Conservation (phyloP, 176 grass and related monocot species). For the Triticum urartu region DNA sequence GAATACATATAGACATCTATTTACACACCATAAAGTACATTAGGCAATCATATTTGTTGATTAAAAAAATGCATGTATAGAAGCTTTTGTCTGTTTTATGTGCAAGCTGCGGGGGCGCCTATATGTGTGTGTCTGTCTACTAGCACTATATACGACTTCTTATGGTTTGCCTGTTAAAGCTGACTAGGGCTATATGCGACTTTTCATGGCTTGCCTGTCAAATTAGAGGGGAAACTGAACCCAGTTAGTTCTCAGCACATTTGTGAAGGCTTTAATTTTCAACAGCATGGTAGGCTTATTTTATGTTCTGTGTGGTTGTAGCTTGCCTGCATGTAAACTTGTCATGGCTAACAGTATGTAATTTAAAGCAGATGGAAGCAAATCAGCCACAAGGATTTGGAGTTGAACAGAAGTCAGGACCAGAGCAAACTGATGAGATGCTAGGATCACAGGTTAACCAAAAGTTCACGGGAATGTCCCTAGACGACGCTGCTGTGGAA, state of each 20-base stretch:
- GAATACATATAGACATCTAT: neutral
- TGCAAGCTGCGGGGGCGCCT: neutral
- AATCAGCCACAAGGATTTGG: neutral
- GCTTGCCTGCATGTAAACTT: neutral
- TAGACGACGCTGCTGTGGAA: neutral
- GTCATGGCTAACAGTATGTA: neutral
- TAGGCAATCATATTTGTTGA: neutral
- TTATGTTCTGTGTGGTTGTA: neutral
- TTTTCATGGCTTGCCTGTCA: no score
- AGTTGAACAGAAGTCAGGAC: conserved; percentile 24
- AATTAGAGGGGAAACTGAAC: neutral
- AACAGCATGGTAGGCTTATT: conserved; percentile 18
- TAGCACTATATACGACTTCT: neutral
- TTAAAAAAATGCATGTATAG: neutral
- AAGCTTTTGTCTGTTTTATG: neutral
- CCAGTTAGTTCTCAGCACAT: neutral
- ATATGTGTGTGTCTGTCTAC: neutral
- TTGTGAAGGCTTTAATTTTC: conserved; percentile 22
- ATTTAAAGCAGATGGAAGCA: conserved; percentile 28
- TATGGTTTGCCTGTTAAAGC: neutral
- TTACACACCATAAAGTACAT: neutral
- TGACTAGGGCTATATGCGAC: no score
- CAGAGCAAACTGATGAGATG: neutral
- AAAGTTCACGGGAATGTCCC: neutral
- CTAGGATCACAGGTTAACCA: neutral